Percentiles rank a stretch among this genome's conserved stretches.
These are phyloP conservation scores for Dendrobium huoshanense DNA, from an alignment of 106 monocot species.

Conservation along the genomic window DNA sequence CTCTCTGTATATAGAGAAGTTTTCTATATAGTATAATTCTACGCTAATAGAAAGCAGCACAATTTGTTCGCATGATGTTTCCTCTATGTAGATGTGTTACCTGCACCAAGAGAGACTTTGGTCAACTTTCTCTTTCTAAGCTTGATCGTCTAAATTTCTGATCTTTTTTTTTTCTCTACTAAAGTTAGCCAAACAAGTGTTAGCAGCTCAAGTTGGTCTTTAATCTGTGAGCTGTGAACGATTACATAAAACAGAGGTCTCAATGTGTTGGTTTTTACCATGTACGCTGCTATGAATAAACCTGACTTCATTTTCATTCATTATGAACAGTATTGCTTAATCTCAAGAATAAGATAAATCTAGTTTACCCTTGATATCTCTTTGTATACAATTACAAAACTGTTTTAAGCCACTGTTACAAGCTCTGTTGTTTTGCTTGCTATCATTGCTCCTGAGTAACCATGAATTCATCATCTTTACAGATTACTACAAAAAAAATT, in stretches of 20 bases:
- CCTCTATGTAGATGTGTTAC: not conserved
- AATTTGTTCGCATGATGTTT: not conserved
- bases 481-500: slow-evolving; percentile 90
- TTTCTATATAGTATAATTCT: no score
- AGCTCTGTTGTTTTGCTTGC: not conserved
- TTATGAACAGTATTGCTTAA: not conserved
- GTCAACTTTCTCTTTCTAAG: not conserved
- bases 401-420: not conserved
- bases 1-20: no score
- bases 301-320: not conserved
- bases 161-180: no score
- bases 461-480: slow-evolving; percentile 5
- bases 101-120: not conserved
- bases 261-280: not conserved
- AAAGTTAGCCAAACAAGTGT: not conserved
- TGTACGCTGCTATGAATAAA: not conserved
- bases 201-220: not conserved
- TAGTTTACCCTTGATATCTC: not conserved
- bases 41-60: no score
- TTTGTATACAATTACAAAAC: not conserved
- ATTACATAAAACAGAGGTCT: not conserved
- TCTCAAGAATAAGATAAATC: not conserved
- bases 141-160: no score
- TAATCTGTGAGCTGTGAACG: not conserved
- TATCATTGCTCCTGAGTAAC: not conserved